Evolutionary conservation across 352 stramenopile species (phyloP), one percentile per base, ranked within the genome.

Genomic region (Globisporangium perplexum): DNA sequence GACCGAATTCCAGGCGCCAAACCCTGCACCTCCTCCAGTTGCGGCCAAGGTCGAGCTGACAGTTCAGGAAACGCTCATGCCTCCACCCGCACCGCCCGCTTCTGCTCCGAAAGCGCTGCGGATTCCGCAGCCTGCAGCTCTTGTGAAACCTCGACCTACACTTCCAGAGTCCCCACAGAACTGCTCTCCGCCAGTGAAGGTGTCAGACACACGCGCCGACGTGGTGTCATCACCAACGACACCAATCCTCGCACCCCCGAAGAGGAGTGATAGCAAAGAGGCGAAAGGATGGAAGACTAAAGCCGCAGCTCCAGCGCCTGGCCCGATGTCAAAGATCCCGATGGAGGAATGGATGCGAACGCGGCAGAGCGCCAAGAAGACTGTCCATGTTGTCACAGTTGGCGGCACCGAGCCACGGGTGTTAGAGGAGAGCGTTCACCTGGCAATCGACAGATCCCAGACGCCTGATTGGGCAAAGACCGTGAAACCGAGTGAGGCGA

Each of bases 291-390:
- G 78, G 76, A 82, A 82, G 50, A 71, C 70, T 3, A 85, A 73
- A 55, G 64, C 44, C 5, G 55, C 73, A 12, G 50, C 72, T 6
- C 62, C 71, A 11, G 68, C 66, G 3, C 72, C 75, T 30, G 80
- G 77, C 2, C 75, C 77, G 10, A 73, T 81, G 64, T 67, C 68
- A 22, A 70, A 70, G 38, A 69, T 82, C 0, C 69, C 72, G 4
- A 84, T 88, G 59, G 80, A 88, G 41, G 70, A 86, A 1, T 91
- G 80, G 80, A 91, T 91, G 77, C 49, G 66, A 35, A 91, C 77
- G 10, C 73, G 74, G n/a, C 56, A 69, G 12, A 73, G 70, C 6
- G 74, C 74, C 22, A 86, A 74, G 54, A 70, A 68, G 38, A 74
- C 73, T 4, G 57, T 76, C n/a, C 22, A 63, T 31, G 59, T 77